Evolutionary conservation across 2,329 filamentous ascomycete species (phyloP).

Genomic region (Microsporum ferrugineum): DNA sequence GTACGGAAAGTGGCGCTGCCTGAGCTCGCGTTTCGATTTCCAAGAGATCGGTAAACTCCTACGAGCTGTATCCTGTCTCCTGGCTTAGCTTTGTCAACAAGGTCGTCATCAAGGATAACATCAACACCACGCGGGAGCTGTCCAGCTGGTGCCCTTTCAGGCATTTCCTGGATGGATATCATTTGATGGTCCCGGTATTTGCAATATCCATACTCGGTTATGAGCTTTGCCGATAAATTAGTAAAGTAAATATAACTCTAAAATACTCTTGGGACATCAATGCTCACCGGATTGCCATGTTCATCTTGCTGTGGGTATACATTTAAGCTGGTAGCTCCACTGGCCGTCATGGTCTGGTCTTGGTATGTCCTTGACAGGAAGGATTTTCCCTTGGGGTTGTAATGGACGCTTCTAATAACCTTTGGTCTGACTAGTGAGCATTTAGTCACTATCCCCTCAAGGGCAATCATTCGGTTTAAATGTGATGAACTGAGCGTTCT

Average conservation of each 20-base stretch:
- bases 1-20: conserved; percentile 94
- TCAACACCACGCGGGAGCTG: conserved; percentile 92
- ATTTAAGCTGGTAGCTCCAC: conserved; percentile 74
- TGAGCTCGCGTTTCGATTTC: conserved; percentile 82
- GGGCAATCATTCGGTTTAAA: conserved; percentile 90
- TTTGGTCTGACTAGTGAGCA: conserved; percentile 93
- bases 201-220: conserved; percentile 92
- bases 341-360: conserved; percentile 92
- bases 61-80: conserved; percentile 93
- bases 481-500: conserved; percentile 79
- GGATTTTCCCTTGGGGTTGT: conserved; percentile 72
- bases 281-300: conserved; percentile 63
- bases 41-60: conserved; percentile 87
- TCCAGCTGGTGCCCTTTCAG: conserved; percentile 85
- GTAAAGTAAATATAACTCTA: neutral
- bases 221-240: conserved; percentile 39
- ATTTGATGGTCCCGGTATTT: conserved; percentile 95
- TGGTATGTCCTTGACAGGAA: conserved; percentile 86
- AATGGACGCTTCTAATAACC: conserved; percentile 96
- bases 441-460: conserved; percentile 95
- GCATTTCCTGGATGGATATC: conserved; percentile 98
- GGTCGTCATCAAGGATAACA: conserved; percentile 90
- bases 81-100: conserved; percentile 89
- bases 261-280: neutral
- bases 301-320: conserved; percentile 93